phyloP scores from a whole-genome alignment of 805 yeast genomes.

The Candida michaelii region DNA sequence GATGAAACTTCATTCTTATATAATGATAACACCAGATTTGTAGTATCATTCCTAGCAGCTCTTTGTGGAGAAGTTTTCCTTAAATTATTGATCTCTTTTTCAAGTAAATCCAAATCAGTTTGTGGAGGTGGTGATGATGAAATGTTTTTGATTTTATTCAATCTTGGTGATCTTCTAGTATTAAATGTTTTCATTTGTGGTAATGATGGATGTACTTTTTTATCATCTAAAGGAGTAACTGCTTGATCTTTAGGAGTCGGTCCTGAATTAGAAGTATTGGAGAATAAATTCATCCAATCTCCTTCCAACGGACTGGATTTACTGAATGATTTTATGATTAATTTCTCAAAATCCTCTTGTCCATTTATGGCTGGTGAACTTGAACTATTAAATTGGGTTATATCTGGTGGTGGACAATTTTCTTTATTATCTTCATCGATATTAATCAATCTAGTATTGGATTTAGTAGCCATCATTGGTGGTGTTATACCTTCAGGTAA shows the following conservation, averaged over 20 bases:
- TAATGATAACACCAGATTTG: constrained; percentile 25
- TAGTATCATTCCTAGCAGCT: constrained; percentile 38
- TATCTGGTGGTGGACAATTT: constrained; percentile 25
- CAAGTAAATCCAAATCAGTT: constrained; percentile 19
- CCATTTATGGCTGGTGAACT: constrained; percentile 18
- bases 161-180: constrained; percentile 25
- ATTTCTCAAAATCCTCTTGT: constrained; percentile 23
- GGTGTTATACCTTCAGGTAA: constrained; percentile 41
- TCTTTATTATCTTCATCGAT: constrained; percentile 41
- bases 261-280: constrained; percentile 16
- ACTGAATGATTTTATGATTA: constrained; percentile 28
- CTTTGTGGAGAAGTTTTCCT: constrained; percentile 31
- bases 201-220: constrained; percentile 23
- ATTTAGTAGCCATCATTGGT: constrained; percentile 54
- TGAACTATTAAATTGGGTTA: constrained; percentile 14
- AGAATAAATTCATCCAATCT: constrained; percentile 47
- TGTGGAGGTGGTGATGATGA: constrained; percentile 32
- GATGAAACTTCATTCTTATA: constrained; percentile 14
- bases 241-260: constrained; percentile 39
- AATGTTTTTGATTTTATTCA: constrained; percentile 19
- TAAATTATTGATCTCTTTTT: constrained; percentile 20
- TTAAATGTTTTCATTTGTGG: constrained; percentile 34
- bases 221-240: constrained; percentile 12
- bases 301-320: constrained; percentile 39
- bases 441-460: constrained; percentile 54